Conservation (phyloP, 805 yeast species). For the Saccharomyces paradoxus region DNA sequence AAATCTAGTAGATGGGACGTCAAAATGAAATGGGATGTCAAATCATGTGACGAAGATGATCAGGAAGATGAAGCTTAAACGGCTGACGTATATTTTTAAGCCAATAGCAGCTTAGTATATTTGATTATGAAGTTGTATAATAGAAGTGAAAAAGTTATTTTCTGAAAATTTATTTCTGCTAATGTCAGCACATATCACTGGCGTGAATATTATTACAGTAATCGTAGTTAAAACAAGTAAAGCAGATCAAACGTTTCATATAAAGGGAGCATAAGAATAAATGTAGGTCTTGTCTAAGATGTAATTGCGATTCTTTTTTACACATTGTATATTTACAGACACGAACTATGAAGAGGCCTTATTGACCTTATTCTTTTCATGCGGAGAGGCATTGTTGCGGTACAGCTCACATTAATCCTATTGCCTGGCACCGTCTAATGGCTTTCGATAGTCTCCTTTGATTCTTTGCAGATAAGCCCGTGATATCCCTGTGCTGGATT, state of each 20-base stretch:
- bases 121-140: not conserved
- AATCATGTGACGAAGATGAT: constrained; percentile 13
- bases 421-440: constrained; percentile 68
- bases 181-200: not conserved
- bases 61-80: constrained; percentile 15
- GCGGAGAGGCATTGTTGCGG: constrained; percentile 30
- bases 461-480: constrained; percentile 57
- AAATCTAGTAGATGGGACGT: constrained; percentile 92
- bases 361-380: not conserved
- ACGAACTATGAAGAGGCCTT: not conserved
- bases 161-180: not conserved
- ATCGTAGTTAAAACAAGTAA: not conserved
- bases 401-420: constrained; percentile 51
- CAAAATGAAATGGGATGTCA: constrained; percentile 69
- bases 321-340: not conserved
- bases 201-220: not conserved
- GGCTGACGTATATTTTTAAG: not conserved
- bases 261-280: not conserved
- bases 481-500: constrained; percentile 62
- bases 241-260: not conserved
- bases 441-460: constrained; percentile 71
- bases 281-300: not conserved
- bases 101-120: not conserved
- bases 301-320: not conserved
- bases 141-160: not conserved